Conservation (phyloP, 2,329 filamentous ascomycete genomes). For the Chaetomium olivaceum region DNA sequence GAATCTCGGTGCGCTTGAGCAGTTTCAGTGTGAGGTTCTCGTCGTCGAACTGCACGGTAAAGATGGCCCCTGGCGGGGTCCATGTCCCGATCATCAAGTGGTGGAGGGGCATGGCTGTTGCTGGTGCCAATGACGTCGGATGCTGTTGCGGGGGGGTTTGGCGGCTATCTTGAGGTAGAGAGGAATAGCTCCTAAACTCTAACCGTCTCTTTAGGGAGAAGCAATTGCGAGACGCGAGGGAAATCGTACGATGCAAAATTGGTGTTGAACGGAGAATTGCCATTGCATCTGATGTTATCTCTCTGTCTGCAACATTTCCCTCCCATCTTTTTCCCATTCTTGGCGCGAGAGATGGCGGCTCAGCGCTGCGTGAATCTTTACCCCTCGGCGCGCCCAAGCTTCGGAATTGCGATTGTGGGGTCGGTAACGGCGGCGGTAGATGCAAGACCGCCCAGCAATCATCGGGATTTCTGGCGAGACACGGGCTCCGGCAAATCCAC, state of each 20-base stretch:
- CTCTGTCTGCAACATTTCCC: background rate
- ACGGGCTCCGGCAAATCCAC: conserved; percentile 4
- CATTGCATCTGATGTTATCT: background rate
- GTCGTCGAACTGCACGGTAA: conserved; percentile 85
- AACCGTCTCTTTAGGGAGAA: background rate
- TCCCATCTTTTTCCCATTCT: background rate
- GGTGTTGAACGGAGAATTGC: background rate
- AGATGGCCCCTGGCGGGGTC: conserved; percentile 86
- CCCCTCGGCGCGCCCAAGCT: conserved; percentile 14
- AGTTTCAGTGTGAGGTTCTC: conserved; percentile 72
- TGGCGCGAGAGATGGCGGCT: background rate
- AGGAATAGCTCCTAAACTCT: background rate
- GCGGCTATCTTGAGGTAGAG: background rate
- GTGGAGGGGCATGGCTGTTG: conserved; percentile 69
- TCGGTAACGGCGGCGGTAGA: conserved; percentile 26
- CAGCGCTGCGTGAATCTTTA: conserved; percentile 16
- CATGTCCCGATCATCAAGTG: conserved; percentile 92
- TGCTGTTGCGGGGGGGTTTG: conserved; percentile 18
- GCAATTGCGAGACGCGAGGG: background rate
- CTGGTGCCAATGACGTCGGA: conserved; percentile 40
- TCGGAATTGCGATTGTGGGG: conserved; percentile 24
- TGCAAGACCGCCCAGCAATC: conserved; percentile 13
- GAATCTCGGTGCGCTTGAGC: conserved; percentile 78
- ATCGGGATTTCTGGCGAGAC: conserved; percentile 9
- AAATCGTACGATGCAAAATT: conserved; percentile 18